These are phyloP conservation scores for Combretum micranthum DNA, from an alignment of 345 rosid genomes.

Conservation along the genomic window DNA sequence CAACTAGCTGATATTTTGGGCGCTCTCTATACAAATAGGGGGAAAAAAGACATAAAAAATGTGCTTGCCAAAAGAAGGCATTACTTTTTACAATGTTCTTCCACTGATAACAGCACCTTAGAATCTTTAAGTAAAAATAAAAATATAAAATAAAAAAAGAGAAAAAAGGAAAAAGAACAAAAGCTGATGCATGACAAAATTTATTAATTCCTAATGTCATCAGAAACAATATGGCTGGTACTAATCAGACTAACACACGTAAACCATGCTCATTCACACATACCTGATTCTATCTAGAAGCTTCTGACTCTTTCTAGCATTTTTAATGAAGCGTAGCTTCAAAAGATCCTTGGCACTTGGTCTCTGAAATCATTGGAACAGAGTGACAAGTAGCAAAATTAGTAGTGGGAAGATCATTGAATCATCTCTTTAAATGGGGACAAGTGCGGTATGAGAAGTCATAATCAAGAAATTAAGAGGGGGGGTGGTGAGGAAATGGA, in stretches of 20 bases:
- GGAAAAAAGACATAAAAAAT: neutral
- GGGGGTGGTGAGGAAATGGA: too few relatives aligned
- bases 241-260: too few relatives aligned
- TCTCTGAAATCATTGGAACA: conserved; percentile 53
- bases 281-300: conserved; percentile 96
- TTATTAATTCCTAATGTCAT: too few relatives aligned
- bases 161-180: too few relatives aligned
- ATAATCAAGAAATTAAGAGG: too few relatives aligned
- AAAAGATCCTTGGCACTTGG: conserved; percentile 94
- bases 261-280: neutral
- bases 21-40: conserved; percentile 62
- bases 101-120: neutral
- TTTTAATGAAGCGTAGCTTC: conserved; percentile 81
- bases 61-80: neutral
- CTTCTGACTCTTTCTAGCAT: conserved; percentile 78
- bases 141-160: too few relatives aligned
- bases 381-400: neutral
- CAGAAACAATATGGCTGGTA: too few relatives aligned
- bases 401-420: neutral
- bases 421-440: neutral
- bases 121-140: too few relatives aligned
- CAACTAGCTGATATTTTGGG: conserved; percentile 70
- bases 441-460: too few relatives aligned
- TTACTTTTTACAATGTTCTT: neutral
- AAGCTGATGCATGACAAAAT: too few relatives aligned